Base-by-base conservation (phyloP, 768 basidiomycete genomes). In the Boletus barrowsii region DNA sequence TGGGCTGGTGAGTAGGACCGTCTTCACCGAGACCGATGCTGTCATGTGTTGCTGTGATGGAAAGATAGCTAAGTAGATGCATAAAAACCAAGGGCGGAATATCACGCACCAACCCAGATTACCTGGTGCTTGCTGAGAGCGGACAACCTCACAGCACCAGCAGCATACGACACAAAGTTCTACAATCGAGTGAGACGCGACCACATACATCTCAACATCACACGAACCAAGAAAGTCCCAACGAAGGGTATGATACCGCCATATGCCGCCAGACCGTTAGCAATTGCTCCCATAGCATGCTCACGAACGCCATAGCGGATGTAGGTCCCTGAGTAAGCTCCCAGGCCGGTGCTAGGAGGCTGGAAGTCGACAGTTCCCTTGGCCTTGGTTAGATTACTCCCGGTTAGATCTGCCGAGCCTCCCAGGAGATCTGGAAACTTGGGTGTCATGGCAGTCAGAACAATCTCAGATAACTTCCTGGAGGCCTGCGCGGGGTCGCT, bases 291-390 rank as follows among this genome's bases (percentile, higher is more conserved):
- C 94, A 97, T 98, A 62, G 79, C 95, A 73, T 98, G 95, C 72
- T 98, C 95, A 73, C 95, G 90, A 53, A 98, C 93, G 82, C 95
- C 95, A 76, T 89, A 98, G 51, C 94, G 89, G 70, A 98, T 84
- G 72, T 98, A 97, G 44, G 86, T 88, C 49, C 95, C 95, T 53
- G 83, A 74, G 72, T 93, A 96, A 55, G 70, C 79, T 54, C 95
- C 95, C 42, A 96, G 79, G 32, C 84, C 84, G 18, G 91, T 94
- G 75, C 79, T 84, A 18, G 90, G 88, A 40, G 83, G 89, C 72
- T 98, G 95, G 86, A 98, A 96, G 75, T 98, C 95, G 55, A 84
- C 76, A n/a, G 80, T 80, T 51, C 73, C 75, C 76, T 92, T 92
- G 68, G 88, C 90, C 72, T 90, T 85, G 62, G 93, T 96, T 64